phyloP scores from a whole-genome alignment of 805 yeast species.

The Diddensiella caesifluorescens region DNA sequence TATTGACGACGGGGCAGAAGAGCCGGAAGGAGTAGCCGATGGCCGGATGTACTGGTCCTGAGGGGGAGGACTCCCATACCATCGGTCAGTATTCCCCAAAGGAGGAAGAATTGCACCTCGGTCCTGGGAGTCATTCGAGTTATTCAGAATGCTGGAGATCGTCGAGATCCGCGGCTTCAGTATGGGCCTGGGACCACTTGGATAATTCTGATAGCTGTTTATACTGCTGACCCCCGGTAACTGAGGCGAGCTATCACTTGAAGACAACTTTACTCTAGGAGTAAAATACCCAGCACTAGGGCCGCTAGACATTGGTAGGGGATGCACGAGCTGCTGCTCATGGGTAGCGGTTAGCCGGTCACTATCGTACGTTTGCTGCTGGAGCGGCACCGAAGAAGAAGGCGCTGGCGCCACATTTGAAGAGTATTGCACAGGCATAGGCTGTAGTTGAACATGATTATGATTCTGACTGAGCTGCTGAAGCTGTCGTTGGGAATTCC shows the following conservation, averaged over 20 bases:
- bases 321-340: background rate
- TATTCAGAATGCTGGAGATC: slow-evolving; percentile 18
- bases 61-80: background rate
- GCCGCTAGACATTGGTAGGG: slow-evolving; percentile 3
- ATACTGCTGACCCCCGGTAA: slow-evolving; percentile 3
- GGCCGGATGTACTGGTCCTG: slow-evolving; percentile 1
- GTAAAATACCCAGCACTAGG: slow-evolving; percentile 21
- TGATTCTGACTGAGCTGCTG: slow-evolving; percentile 4
- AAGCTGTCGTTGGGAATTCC: background rate
- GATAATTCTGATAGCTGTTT: slow-evolving; percentile 1
- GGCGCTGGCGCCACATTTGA: slow-evolving; percentile 3
- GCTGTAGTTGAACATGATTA: slow-evolving; percentile 4
- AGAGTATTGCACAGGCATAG: slow-evolving; percentile 1
- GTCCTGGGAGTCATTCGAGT: background rate
- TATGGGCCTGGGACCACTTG: slow-evolving; percentile 19
- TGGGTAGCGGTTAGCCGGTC: background rate
- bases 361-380: slow-evolving; percentile 2
- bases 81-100: slow-evolving; percentile 5
- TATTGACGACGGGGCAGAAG: background rate
- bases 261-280: slow-evolving; percentile 10
- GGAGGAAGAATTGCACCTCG: slow-evolving; percentile 10
- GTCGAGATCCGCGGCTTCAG: slow-evolving; percentile 19
- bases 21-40: too few species aligned
- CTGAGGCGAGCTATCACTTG: background rate
- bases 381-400: slow-evolving; percentile 3